Evolutionary conservation across 2,329 filamentous ascomycete genomes (phyloP).

Genomic region (Pseudogymnoascus sp.): DNA sequence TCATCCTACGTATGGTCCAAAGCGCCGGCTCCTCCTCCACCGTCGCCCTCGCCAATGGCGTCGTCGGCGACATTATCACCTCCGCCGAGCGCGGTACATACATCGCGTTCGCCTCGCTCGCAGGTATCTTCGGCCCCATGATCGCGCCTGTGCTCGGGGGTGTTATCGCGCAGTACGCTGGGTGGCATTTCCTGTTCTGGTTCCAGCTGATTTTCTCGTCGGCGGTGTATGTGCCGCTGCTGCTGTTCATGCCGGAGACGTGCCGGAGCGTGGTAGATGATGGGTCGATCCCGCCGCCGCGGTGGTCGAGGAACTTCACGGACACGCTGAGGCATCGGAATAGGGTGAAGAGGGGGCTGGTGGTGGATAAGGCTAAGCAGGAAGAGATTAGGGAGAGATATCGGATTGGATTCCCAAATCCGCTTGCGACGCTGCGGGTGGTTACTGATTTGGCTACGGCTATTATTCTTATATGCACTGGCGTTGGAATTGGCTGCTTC

Average conservation of each 20-base stretch:
- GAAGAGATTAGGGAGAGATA: conserved; percentile 25
- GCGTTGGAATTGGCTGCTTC: conserved; percentile 43
- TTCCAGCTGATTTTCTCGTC: conserved; percentile 19
- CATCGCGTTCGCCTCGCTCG: conserved; percentile 55
- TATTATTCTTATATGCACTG: conserved; percentile 36
- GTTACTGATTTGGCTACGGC: conserved; percentile 37
- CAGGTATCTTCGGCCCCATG: conserved; percentile 44
- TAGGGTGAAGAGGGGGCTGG: conserved; percentile 13
- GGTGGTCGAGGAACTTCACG: conserved; percentile 48
- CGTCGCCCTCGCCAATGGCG: conserved; percentile 49
- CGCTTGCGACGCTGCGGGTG: conserved; percentile 35
- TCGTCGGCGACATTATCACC: conserved; percentile 57
- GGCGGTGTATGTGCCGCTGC: conserved; percentile 17
- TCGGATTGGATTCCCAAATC: conserved; percentile 29
- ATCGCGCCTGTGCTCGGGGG: conserved; percentile 54
- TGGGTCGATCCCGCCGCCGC: conserved; percentile 48
- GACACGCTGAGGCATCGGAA: conserved; percentile 28
- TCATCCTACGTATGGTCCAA: conserved; percentile 49
- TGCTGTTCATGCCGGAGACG: conserved; percentile 44
- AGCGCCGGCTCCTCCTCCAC: conserved; percentile 52
- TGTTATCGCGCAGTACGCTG: conserved; percentile 46
- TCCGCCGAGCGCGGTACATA: conserved; percentile 56
- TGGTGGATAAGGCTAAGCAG: conserved; percentile 18
- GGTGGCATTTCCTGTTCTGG: conserved; percentile 58
- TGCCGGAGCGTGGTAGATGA: conserved; percentile 44